Percentiles rank a stretch among this genome's conserved stretches.
Conservation (phyloP, 352 stramenopile species). For the Phytophthora quininea region DNA sequence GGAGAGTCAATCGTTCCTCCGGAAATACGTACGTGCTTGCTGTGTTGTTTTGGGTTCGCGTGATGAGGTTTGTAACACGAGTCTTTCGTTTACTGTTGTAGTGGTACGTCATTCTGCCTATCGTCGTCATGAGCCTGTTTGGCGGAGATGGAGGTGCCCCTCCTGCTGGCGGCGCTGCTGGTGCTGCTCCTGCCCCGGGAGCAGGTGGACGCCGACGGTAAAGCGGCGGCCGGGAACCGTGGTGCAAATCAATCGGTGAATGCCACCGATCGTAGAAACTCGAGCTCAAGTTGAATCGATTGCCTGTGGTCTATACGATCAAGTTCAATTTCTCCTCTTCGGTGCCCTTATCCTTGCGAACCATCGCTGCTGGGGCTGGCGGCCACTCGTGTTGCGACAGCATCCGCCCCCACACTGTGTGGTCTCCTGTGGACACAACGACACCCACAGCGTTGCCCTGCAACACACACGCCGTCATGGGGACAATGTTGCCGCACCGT, state of each 20-base stretch:
- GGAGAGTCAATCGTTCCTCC: conserved; percentile 80
- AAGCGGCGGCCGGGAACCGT: conserved; percentile 11
- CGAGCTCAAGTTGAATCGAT: conserved; percentile 6
- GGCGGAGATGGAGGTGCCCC: conserved; percentile 54
- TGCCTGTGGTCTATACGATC: conserved; percentile 27
- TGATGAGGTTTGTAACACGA: conserved; percentile 6
- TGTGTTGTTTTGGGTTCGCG: conserved; percentile 5
- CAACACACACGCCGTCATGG: conserved; percentile 67
- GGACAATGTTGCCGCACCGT: conserved; percentile 67
- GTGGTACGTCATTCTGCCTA: conserved; percentile 88
- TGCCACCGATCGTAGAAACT: conserved; percentile 7
- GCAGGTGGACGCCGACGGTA: conserved; percentile 40
- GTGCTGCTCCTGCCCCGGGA: conserved; percentile 26
- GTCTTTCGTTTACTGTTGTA: conserved; percentile 25
- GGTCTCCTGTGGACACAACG: conserved; percentile 76
- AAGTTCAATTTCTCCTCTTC: conserved; percentile 36
- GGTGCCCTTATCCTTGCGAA: conserved; percentile 18
- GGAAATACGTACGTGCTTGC: conserved; percentile 76
- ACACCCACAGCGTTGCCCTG: conserved; percentile 63
- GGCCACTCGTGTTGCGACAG: conserved; percentile 71
- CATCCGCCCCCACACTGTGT: conserved; percentile 73
- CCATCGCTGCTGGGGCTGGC: conserved; percentile 10
- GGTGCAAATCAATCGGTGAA: background rate
- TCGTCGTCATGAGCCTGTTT: conserved; percentile 80
- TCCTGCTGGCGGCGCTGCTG: conserved; percentile 39